Percentiles rank a stretch among this genome's conserved stretches.
Evolutionary conservation across 106 monocot genomes (phyloP).

Genomic region (Alisma plantagoaquatica): DNA sequence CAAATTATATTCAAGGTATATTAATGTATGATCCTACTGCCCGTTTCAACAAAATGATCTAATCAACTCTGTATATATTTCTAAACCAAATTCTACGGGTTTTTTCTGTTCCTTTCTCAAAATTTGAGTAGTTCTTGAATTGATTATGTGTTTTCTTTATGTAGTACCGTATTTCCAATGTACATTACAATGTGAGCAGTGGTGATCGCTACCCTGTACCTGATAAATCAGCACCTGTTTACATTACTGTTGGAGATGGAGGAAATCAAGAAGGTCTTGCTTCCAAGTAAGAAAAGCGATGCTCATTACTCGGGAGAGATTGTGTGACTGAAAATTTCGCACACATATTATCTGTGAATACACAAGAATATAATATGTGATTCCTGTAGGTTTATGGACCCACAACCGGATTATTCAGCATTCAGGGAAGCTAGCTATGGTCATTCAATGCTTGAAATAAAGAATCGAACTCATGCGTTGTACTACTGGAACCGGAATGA

Average conservation of each 20-base stretch:
- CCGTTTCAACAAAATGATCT: too few relatives aligned
- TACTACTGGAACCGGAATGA: slow-evolving; percentile 90
- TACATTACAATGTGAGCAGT: slow-evolving; percentile 70
- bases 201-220: slow-evolving; percentile 58
- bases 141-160: slow-evolving; percentile 7
- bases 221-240: slow-evolving; percentile 83
- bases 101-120: neutral
- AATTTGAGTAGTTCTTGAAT: neutral
- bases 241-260: slow-evolving; percentile 86
- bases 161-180: slow-evolving; percentile 89
- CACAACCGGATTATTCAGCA: slow-evolving; percentile 85
- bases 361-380: too few relatives aligned
- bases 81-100: too few relatives aligned
- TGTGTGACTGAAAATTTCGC: too few relatives aligned
- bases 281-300: slow-evolving; percentile 40
- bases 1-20: too few relatives aligned
- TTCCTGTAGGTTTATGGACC: slow-evolving; percentile 46
- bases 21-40: too few relatives aligned
- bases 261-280: slow-evolving; percentile 96
- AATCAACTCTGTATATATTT: too few relatives aligned
- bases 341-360: too few relatives aligned
- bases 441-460: slow-evolving; percentile 69
- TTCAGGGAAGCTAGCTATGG: slow-evolving; percentile 94
- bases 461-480: slow-evolving; percentile 87
- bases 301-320: too few relatives aligned